Evolutionary conservation across 345 rosid genomes (phyloP).

Genomic region (Pistacia vera): DNA sequence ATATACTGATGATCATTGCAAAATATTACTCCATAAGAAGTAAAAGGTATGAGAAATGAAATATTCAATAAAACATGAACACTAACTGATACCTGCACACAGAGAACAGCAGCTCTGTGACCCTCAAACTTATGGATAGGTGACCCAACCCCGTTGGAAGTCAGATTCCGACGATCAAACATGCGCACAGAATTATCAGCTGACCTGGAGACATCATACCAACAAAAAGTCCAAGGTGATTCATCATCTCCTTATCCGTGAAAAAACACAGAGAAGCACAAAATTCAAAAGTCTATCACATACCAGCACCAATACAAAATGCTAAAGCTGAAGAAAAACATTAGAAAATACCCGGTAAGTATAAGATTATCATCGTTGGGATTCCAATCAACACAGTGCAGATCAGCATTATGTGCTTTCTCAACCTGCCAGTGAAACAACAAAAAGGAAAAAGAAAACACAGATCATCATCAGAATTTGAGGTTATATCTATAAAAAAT

Average conservation of each 20-base stretch:
- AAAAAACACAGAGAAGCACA: neutral
- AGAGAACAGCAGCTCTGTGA: slow-evolving; percentile 87
- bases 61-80: neutral
- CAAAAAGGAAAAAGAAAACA: slow-evolving; percentile 6
- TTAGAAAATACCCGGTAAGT: slow-evolving; percentile 73
- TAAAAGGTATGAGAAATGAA: neutral
- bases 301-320: neutral
- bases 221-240: slow-evolving; percentile 2
- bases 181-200: slow-evolving; percentile 91
- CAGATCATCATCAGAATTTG: neutral
- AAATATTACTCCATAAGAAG: neutral
- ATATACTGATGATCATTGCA: neutral
- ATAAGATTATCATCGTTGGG: slow-evolving; percentile 87
- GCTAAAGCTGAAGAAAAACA: slow-evolving; percentile 12
- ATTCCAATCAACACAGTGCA: slow-evolving; percentile 99
- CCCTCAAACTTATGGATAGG: slow-evolving; percentile 88
- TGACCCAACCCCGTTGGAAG: slow-evolving; percentile 73
- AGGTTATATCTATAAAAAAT: neutral
- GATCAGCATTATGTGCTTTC: slow-evolving; percentile 93
- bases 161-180: slow-evolving; percentile 89
- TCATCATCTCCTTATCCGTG: slow-evolving; percentile 11
- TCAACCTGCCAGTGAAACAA: slow-evolving; percentile 62
- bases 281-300: neutral
- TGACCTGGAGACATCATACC: slow-evolving; percentile 53
- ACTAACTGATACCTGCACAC: slow-evolving; percentile 70